phyloP scores from a whole-genome alignment of 805 yeast species.

The Zygotorulaspora florentina region DNA sequence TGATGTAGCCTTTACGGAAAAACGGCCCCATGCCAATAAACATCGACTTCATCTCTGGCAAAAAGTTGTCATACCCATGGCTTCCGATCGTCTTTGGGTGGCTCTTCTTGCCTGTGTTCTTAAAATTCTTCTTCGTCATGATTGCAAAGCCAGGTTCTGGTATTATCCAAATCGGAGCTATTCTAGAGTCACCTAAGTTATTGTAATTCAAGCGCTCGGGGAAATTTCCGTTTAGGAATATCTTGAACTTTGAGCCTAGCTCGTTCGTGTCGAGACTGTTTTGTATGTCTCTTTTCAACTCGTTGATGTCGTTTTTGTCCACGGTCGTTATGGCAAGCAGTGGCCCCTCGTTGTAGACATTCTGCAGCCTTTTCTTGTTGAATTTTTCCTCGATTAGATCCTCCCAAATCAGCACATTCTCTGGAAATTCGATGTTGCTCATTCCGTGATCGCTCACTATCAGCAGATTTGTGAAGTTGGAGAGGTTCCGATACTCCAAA shows the following conservation, averaged over 20 bases:
- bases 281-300: slow-evolving; percentile 44
- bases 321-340: slow-evolving; percentile 14
- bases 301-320: slow-evolving; percentile 23
- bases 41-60: slow-evolving; percentile 75
- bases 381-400: slow-evolving; percentile 52
- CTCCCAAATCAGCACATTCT: slow-evolving; percentile 64
- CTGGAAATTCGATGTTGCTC: slow-evolving; percentile 67
- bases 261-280: slow-evolving; percentile 28
- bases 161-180: slow-evolving; percentile 82
- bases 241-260: slow-evolving; percentile 34
- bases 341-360: slow-evolving; percentile 19
- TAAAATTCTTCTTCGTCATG: slow-evolving; percentile 50
- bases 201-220: slow-evolving; percentile 34
- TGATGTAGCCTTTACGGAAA: slow-evolving; percentile 41
- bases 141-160: slow-evolving; percentile 80
- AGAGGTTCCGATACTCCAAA: slow-evolving; percentile 51
- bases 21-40: slow-evolving; percentile 81
- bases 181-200: slow-evolving; percentile 46
- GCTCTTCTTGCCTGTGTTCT: slow-evolving; percentile 32
- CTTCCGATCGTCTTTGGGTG: slow-evolving; percentile 49
- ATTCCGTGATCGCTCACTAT: slow-evolving; percentile 91
- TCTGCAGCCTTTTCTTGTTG: slow-evolving; percentile 11
- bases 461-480: slow-evolving; percentile 64
- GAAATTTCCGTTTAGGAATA: slow-evolving; percentile 55
- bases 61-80: slow-evolving; percentile 80